Evolutionary conservation across 2,329 filamentous ascomycete genomes (phyloP), one percentile per base, ranked within the genome.

Genomic region (Mariannaea elegans): DNA sequence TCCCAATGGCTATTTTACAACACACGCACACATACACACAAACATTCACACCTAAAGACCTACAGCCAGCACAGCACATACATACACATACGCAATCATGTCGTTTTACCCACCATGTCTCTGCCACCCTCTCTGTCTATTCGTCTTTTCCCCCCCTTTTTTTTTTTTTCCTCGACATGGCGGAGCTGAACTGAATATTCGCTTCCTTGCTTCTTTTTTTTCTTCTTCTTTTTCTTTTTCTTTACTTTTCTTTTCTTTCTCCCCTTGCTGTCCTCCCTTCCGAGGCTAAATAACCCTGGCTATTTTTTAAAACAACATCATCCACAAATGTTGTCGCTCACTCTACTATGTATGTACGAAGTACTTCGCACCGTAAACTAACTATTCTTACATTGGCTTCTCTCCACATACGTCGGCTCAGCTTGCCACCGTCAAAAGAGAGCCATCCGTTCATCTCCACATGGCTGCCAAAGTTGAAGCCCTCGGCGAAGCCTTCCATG

Each of bases 71-170:
- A 38, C 18, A 19, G 23, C 55, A 46, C 38, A 45, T 39, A 62
- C 61, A 34, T 54, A 49, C 44, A 56, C 56, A 51, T 59, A 59
- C 56, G 57, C 62, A 61, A 42, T 36, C 59, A 55, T 67, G 61
- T 63, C 67, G 67, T 70, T 70, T 69, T 70, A 70, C 67, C 65
- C 67, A 70, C 67, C 67, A 63, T 70, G 67, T 70, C 67, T 70
- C 64, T 70, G 61, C 36, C 50, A 14, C 57, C 34, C 44, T 42
- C 41, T 56, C 56, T 61, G 9, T n/a, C 59, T 32, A 67, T 67
- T 70, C 67, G 65, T 62, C 64, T 56, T 12, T 21, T 27, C 24
- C 36, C 7, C 16, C 7, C 52, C 27, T n/a, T 34, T 42, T 39
- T 42, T 48, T 29, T 41, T 14, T 31, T 36, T 48, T 53, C 56